A percentile compares a stretch with the other conserved stretches of the same genome.
Evolutionary conservation across 345 rosid species (phyloP).

Genomic region (Hibiscus tridactylites): DNA sequence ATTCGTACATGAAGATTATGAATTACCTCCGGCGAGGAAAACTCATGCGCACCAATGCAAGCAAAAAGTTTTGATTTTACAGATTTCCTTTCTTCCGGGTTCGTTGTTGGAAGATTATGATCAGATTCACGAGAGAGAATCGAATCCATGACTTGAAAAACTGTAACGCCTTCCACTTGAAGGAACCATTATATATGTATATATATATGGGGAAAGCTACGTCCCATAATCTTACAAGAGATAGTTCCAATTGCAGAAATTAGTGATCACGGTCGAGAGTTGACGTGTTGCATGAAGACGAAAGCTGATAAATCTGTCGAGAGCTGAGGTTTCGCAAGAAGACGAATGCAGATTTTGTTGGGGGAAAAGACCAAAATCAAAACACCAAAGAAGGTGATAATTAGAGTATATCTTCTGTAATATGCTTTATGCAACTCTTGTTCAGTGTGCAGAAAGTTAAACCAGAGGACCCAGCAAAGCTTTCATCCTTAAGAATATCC

Average conservation of each 20-base stretch:
- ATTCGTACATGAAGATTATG: not conserved
- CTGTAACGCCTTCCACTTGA: not conserved
- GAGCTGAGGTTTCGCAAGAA: too few relatives aligned
- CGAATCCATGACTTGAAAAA: not conserved
- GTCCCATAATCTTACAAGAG: too few relatives aligned
- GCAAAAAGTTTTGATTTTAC: not conserved
- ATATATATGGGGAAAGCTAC: too few relatives aligned
- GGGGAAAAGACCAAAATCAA: not conserved
- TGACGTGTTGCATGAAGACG: not conserved
- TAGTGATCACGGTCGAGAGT: too few relatives aligned
- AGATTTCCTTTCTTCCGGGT: not conserved
- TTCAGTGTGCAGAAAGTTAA: not conserved
- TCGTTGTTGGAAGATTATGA: not conserved
- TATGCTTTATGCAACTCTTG: not conserved
- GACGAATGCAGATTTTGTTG: not conserved
- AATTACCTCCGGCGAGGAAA: constrained; percentile 8
- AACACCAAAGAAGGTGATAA: not conserved
- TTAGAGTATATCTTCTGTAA: not conserved
- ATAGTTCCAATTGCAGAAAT: too few relatives aligned
- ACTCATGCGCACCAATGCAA: constrained; percentile 7
- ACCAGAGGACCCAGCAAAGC: not conserved
- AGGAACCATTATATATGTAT: not conserved
- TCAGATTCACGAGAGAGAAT: not conserved
- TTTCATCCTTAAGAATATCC: not conserved
- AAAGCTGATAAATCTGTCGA: not conserved